phyloP scores from a whole-genome alignment of 2,329 filamentous ascomycete species.

The Stachybotrys chlorohalonatus region DNA sequence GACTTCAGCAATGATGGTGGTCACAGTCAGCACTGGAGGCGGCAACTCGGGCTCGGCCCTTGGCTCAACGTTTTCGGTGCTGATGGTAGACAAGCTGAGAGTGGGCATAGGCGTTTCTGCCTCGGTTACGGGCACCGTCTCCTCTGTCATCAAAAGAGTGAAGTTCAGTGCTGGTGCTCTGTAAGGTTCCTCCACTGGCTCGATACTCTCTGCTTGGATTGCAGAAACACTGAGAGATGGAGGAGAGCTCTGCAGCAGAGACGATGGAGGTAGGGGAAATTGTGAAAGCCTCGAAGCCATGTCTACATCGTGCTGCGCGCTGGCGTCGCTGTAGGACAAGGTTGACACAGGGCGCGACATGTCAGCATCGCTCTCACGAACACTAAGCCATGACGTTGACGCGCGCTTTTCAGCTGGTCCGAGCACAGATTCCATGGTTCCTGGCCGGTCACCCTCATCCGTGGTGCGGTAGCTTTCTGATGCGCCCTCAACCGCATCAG shows the following conservation, averaged over 20 bases:
- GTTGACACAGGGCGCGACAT: slow-evolving; percentile 34
- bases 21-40: slow-evolving; percentile 15
- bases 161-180: slow-evolving; percentile 23
- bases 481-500: slow-evolving; percentile 1
- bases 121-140: slow-evolving; percentile 30
- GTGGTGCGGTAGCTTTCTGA: slow-evolving; percentile 5
- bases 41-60: slow-evolving; percentile 15
- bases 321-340: slow-evolving; percentile 43
- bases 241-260: slow-evolving; percentile 21
- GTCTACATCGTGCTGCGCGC: slow-evolving; percentile 40
- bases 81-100: slow-evolving; percentile 29
- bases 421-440: slow-evolving; percentile 33
- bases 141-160: slow-evolving; percentile 24
- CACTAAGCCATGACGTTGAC: slow-evolving; percentile 14
- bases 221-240: slow-evolving; percentile 32
- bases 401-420: slow-evolving; percentile 15
- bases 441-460: slow-evolving; percentile 22
- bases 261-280: slow-evolving; percentile 44
- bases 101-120: slow-evolving; percentile 20
- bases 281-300: slow-evolving; percentile 43
- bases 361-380: slow-evolving; percentile 13
- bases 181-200: slow-evolving; percentile 28
- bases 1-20: slow-evolving; percentile 14
- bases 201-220: slow-evolving; percentile 34
- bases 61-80: slow-evolving; percentile 22